Evolutionary conservation across 139 green algal genomes (phyloP).

Genomic region (Chlorella sp.): DNA sequence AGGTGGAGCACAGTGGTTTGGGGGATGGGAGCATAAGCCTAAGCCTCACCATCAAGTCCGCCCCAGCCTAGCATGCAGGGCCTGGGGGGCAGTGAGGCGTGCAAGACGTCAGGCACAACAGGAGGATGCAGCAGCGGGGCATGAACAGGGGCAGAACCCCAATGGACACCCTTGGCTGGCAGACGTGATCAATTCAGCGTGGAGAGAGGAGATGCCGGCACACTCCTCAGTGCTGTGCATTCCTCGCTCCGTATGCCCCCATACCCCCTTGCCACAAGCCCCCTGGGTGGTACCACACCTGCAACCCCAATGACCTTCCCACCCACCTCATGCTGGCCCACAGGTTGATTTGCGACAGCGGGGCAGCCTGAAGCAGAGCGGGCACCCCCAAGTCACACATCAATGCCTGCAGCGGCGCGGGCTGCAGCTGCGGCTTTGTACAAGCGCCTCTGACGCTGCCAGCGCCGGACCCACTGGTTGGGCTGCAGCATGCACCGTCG

Average conservation of each 20-base stretch:
- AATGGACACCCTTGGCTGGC: not conserved
- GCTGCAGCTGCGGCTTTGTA: not conserved
- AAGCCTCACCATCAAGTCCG: no score
- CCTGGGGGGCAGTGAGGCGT: not conserved
- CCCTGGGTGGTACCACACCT: no score
- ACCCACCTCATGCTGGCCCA: conserved; percentile 26
- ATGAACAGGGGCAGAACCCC: no score
- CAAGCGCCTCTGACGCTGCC: not conserved
- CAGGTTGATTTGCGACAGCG: conserved; percentile 30
- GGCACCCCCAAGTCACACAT: conserved; percentile 28
- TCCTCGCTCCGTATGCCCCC: no score
- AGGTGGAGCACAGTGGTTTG: no score
- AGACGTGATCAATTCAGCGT: no score
- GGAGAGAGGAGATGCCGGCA: no score
- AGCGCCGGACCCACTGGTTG: not conserved
- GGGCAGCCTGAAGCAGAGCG: not conserved
- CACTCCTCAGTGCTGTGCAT: no score
- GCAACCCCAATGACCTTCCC: no score
- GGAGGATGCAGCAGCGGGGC: not conserved
- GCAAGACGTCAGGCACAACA: not conserved
- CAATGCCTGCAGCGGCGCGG: conserved; percentile 18
- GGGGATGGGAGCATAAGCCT: no score
- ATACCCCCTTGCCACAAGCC: no score
- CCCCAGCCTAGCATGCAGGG: no score
- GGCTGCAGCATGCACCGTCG: not conserved